These are phyloP conservation scores for Dacryopinax spathularia DNA, from an alignment of 768 basidiomycete genomes.

Conservation along the genomic window DNA sequence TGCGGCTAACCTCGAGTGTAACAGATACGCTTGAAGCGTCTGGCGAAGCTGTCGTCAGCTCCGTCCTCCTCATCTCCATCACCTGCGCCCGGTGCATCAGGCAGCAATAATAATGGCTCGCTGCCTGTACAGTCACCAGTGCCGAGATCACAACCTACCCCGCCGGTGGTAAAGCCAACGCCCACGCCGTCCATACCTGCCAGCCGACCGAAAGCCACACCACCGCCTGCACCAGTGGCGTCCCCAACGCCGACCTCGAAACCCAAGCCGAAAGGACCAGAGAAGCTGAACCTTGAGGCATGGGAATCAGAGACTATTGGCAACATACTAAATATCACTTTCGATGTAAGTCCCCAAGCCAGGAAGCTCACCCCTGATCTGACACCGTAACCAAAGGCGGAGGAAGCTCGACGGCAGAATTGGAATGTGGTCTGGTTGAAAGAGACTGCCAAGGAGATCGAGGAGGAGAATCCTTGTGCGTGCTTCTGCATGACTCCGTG, in stretches of 20 bases:
- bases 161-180: constrained; percentile 20
- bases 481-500: constrained; percentile 28
- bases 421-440: constrained; percentile 78
- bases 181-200: constrained; percentile 26
- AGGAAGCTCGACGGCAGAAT: constrained; percentile 42
- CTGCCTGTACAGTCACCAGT: constrained; percentile 9
- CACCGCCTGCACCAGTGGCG: constrained; percentile 22
- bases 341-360: constrained; percentile 42
- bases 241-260: constrained; percentile 30
- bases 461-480: constrained; percentile 33
- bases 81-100: constrained; percentile 17
- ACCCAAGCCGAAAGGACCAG: constrained; percentile 31
- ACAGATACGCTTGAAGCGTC: constrained; percentile 85
- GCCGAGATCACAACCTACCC: constrained; percentile 9
- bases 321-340: constrained; percentile 59
- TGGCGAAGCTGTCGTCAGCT: constrained; percentile 52
- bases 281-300: constrained; percentile 38
- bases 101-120: background rate
- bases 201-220: constrained; percentile 18
- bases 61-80: constrained; percentile 29
- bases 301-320: constrained; percentile 69
- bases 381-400: constrained; percentile 32
- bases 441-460: constrained; percentile 50
- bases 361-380: background rate
- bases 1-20: background rate